These are phyloP conservation scores for Dictyostelium brefeldianum DNA, from an alignment of 78 protist species.

Conservation along the genomic window DNA sequence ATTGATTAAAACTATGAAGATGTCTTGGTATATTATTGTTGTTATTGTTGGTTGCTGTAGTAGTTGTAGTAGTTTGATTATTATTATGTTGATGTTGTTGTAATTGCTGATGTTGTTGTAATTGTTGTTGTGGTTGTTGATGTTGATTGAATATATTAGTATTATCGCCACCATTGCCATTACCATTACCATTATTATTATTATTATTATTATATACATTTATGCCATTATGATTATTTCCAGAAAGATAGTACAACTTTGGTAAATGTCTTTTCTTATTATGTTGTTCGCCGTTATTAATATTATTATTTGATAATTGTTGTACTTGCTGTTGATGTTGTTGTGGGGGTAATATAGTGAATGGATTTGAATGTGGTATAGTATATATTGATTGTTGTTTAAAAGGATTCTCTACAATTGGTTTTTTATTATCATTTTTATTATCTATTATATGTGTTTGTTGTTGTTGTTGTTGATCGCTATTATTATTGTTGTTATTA, in stretches of 20 bases:
- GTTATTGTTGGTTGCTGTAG: slow-evolving; percentile 4
- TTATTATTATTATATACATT: neutral
- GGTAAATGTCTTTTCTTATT: slow-evolving; percentile 5
- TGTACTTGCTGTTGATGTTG: neutral
- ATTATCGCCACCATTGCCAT: neutral
- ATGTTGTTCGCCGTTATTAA: too few species aligned
- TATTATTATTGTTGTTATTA: neutral
- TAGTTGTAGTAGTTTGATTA: slow-evolving; percentile 2
- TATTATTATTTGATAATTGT: neutral
- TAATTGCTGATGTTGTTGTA: neutral
- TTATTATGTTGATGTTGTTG: neutral
- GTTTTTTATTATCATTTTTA: neutral
- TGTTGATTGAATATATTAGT: neutral
- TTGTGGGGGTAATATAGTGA: neutral
- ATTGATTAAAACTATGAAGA: neutral
- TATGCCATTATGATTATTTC: neutral
- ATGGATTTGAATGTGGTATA: neutral
- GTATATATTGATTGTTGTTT: neutral
- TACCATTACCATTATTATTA: neutral
- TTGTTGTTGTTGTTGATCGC: neutral
- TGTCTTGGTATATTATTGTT: neutral
- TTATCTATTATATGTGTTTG: neutral
- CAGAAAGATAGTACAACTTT: neutral
- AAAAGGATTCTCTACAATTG: neutral
- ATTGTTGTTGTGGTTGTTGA: neutral